Base-by-base conservation (phyloP, 139 green algal genomes). In the Asterochloris erici region DNA sequence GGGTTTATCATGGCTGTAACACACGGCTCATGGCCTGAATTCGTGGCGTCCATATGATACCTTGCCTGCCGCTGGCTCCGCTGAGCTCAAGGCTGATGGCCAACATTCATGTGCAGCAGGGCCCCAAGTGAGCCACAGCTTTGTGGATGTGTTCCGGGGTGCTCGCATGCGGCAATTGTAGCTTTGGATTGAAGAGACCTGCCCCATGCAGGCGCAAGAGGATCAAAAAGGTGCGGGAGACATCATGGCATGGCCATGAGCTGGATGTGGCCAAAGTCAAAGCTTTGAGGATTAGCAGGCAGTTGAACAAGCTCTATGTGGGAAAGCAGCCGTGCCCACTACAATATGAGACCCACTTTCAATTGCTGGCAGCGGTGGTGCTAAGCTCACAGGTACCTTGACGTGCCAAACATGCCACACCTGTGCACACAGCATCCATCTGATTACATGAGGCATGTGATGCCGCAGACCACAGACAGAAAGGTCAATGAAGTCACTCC, bases 301-400 rank as follows among this genome's bases (percentile, higher is more conserved):
- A 94, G 81, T 86, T 97, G n/a, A 63, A 77, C n/a, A 27, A 83
- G 77, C 88, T 97, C 24, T 97, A 95, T 84, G 88, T 87, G 10
- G 64, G 38, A 54, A 54, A 89, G 0, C 94, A 93, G 10, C 85
- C 88, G 54, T 94, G 96, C 61, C 94, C 94, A 0, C 85, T 98
- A 4, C 68, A 92, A 23, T 92, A 96, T 73, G 47, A 19, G n/a
- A 88, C 71, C 61, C 27, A 76, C 60, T 97, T 96, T 74, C 93
- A 98, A 85, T 89, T 98, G 19, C 87, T 98, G 60, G 89, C 93
- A 23, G 94, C 94, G 12, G 93, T 97, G 19, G 90, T 97, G 63
- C 86, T 98, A 17, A 93, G 86, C 9, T 94, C 94, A 11, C 93
- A 96, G 90, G 87, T 89, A 74, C 0, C 68, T 54, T n/a, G 12